phyloP scores from a whole-genome alignment of 169 alveolate species.

The Eimeria necatrix region DNA sequence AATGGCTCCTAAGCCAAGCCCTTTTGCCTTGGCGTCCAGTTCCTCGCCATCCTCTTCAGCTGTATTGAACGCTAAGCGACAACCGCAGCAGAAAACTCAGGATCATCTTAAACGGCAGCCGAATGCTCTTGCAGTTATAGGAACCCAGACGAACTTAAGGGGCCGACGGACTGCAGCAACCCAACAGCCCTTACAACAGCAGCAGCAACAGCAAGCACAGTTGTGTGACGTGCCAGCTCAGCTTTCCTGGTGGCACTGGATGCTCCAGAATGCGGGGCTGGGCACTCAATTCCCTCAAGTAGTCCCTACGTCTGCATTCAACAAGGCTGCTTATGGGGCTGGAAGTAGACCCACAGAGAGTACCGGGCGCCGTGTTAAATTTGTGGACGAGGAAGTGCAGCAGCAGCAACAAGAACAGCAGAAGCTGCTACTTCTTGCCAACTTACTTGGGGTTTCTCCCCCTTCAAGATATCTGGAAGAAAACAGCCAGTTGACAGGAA shows the following conservation, averaged over 20 bases:
- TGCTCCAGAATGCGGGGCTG: conserved; percentile 27
- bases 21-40: neutral
- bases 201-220: neutral
- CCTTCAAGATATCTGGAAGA: neutral
- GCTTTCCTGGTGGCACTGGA: conserved; percentile 4
- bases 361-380: conserved; percentile 58
- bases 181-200: neutral
- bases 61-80: neutral
- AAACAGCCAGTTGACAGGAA: neutral
- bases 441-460: neutral
- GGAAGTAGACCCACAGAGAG: neutral
- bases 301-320: neutral
- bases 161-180: neutral
- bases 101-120: neutral
- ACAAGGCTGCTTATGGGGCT: neutral
- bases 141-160: conserved; percentile 15
- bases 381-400: conserved; percentile 32
- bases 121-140: conserved; percentile 1
- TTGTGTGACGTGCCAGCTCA: neutral
- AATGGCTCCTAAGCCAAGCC: neutral
- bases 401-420: conserved; percentile 40
- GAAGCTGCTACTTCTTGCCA: conserved; percentile 32
- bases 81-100: neutral
- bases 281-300: neutral
- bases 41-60: neutral